Evolutionary conservation across 768 basidiomycete genomes (phyloP).

Genomic region (Termitomyces sp.): DNA sequence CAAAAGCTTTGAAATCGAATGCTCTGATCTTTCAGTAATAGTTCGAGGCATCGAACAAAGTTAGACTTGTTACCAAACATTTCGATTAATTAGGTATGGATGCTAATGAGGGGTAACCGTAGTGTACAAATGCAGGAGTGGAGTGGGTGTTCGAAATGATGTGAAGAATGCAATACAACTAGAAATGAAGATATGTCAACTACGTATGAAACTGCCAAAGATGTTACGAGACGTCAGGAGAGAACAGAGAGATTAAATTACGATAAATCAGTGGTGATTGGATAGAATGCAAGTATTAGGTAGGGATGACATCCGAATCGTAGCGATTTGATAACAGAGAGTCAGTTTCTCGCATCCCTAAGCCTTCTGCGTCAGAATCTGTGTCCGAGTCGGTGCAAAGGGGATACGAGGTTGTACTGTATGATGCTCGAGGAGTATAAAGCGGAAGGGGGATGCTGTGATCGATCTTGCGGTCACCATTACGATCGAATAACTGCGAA

Average conservation of each 20-base stretch:
- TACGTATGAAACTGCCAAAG: not conserved
- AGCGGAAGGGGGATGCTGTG: constrained; percentile 59
- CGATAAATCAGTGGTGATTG: not conserved
- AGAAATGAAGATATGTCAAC: not conserved
- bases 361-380: not conserved
- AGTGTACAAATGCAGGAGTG: not conserved
- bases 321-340: constrained; percentile 3
- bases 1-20: not conserved
- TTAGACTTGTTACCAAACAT: not conserved
- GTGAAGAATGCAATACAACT: not conserved
- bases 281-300: not conserved
- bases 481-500: constrained; percentile 71
- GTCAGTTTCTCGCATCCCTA: constrained; percentile 2
- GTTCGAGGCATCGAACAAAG: not conserved
- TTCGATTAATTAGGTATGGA: not conserved
- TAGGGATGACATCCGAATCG: too few relatives aligned
- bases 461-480: constrained; percentile 73
- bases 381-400: not conserved
- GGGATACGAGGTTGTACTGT: constrained; percentile 3
- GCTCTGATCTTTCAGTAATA: not conserved
- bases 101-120: not conserved
- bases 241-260: not conserved
- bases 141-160: not conserved
- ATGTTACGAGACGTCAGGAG: not conserved
- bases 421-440: constrained; percentile 45